phyloP scores from a whole-genome alignment of 1,139 yeast species.

The Diutina pseudorugosa region DNA sequence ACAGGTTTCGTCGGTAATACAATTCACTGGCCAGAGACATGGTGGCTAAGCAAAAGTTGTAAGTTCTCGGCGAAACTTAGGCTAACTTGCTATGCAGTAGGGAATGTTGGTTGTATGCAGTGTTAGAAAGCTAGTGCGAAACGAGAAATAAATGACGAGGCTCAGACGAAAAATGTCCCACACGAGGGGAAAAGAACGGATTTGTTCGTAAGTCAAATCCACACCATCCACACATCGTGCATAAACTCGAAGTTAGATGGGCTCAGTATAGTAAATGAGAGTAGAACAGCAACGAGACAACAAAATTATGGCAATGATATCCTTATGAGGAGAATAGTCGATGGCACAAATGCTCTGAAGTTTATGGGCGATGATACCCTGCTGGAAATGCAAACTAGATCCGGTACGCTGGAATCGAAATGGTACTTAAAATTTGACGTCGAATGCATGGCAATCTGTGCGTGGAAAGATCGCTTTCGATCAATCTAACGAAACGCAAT shows the following conservation, averaged over 20 bases:
- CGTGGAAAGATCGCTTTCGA: not conserved
- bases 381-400: too few species aligned
- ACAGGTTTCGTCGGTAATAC: not conserved
- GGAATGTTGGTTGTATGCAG: not conserved
- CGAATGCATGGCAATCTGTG: not conserved
- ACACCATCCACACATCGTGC: not conserved
- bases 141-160: not conserved
- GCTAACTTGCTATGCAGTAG: not conserved
- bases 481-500: too few species aligned
- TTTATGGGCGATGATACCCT: too few species aligned
- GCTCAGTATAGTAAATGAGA: too few species aligned
- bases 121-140: not conserved
- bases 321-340: too few species aligned
- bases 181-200: not conserved
- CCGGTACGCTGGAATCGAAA: not conserved
- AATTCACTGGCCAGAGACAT: not conserved
- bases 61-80: not conserved
- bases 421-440: not conserved
- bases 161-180: not conserved
- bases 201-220: not conserved
- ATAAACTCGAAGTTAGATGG: too few species aligned
- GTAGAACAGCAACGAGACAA: too few species aligned
- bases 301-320: too few species aligned
- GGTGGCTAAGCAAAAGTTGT: not conserved
- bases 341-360: too few species aligned